Percentiles rank a stretch among this genome's conserved stretches.
Evolutionary conservation across 2,329 filamentous ascomycete genomes (phyloP).

Genomic region (Fonsecaea monophora): DNA sequence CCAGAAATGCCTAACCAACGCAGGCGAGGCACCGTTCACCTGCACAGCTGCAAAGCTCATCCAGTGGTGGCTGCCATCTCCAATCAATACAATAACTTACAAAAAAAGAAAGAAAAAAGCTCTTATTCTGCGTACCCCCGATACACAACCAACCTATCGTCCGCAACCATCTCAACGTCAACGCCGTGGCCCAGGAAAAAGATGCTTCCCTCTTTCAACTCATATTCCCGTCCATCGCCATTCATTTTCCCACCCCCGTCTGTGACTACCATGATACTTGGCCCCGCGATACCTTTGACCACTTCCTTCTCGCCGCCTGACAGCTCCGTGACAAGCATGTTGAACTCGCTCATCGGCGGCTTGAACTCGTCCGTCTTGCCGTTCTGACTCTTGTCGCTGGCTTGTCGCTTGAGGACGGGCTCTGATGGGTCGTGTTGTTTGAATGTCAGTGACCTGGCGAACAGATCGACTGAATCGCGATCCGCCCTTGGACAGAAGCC

Average conservation of each 20-base stretch:
- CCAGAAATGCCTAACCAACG: neutral
- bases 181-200: conserved; percentile 70
- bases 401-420: conserved; percentile 59
- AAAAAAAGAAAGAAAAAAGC: neutral
- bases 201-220: conserved; percentile 67
- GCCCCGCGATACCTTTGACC: conserved; percentile 63
- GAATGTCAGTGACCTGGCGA: conserved; percentile 69
- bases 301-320: conserved; percentile 64
- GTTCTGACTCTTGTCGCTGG: conserved; percentile 59
- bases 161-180: conserved; percentile 51
- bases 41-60: neutral
- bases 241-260: conserved; percentile 65
- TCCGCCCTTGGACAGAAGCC: conserved; percentile 75
- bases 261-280: conserved; percentile 68
- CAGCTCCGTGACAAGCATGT: conserved; percentile 68
- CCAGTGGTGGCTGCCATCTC: too few species aligned
- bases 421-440: conserved; percentile 65
- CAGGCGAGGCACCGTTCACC: neutral
- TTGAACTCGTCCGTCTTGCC: conserved; percentile 69
- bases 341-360: conserved; percentile 75
- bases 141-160: conserved; percentile 56
- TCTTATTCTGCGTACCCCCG: conserved; percentile 52
- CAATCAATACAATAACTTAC: too few species aligned
- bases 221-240: conserved; percentile 59
- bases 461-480: conserved; percentile 68